Evolutionary conservation across 2,329 filamentous ascomycete species (phyloP), one percentile per base, ranked within the genome.

Genomic region (Colletotrichum cuscutae): DNA sequence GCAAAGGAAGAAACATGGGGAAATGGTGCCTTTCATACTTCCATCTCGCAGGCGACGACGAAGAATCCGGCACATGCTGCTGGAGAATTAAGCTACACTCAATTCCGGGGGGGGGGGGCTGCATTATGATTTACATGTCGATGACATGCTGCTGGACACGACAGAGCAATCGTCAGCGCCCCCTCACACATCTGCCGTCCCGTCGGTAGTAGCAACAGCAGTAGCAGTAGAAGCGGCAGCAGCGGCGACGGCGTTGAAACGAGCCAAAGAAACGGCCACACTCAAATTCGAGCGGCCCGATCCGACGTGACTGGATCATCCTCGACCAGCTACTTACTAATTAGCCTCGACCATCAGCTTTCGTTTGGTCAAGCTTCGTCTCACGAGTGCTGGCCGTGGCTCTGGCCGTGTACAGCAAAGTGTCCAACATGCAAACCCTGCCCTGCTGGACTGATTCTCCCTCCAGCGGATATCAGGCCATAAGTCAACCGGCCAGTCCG

Each of bases 1-100:
- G 35, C 56, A 65, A 61, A 65, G 19, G 60, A 54, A 77, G 75
- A 73, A 75, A 74, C 78, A 79, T 78, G 80, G 78, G 77, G 78
- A 80, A 78, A 79, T 76, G 77, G 76, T 65, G 46, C 54, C 42
- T 49, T 63, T 66, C 74, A 69, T 63, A 69, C 60, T 75, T 71
- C 71, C 77, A 74, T 57, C 76, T 76, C 75, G 75, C 70, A 74
- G 78, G 79, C 80, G 80, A 77, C 78, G 80, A 30, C 37, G 9
- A 52, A 42, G 30, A 35, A 42, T 3, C 53, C 26, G 37, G 28
- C 24, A 7, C 4, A 64, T 22, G 37, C 46, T 54, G 11, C 19
- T 30, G 28, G 22, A 53, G 30, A 56, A 8, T 19, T 26, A 70
- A 61, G 46, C 66, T 64, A 65, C 28, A 19, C 52, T 65, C 46